Conservation (phyloP, 768 basidiomycete species). For the Favolaschia claudopus region DNA sequence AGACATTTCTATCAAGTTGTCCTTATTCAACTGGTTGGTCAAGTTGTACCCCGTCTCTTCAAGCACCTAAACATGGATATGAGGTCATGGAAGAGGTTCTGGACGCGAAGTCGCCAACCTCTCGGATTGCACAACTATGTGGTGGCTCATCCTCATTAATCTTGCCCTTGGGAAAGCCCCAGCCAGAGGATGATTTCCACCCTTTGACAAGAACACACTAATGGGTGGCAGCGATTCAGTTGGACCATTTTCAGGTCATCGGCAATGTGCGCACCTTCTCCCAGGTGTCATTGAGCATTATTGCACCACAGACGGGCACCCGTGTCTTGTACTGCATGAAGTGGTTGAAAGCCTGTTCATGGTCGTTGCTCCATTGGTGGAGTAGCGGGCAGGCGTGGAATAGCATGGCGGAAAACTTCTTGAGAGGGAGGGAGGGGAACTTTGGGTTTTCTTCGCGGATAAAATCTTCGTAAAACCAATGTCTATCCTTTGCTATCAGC, state of each 20-base stretch:
- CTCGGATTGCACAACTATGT: slow-evolving; percentile 86
- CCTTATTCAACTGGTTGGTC: slow-evolving; percentile 66
- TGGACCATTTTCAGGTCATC: slow-evolving; percentile 8
- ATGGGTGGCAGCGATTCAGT: background rate
- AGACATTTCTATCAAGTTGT: slow-evolving; percentile 81
- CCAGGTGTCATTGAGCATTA: slow-evolving; percentile 91
- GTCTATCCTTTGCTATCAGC: slow-evolving; percentile 55
- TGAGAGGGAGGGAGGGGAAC: slow-evolving; percentile 87
- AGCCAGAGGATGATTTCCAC: slow-evolving; percentile 95
- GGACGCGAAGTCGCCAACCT: slow-evolving; percentile 63
- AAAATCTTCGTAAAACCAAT: slow-evolving; percentile 99
- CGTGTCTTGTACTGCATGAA: slow-evolving; percentile 97
- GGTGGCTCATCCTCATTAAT: slow-evolving; percentile 94
- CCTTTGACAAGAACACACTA: slow-evolving; percentile 98
- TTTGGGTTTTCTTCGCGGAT: slow-evolving; percentile 90
- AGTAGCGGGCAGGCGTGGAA: slow-evolving; percentile 87
- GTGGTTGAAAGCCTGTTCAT: slow-evolving; percentile 83
- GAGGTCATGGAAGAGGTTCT: slow-evolving; percentile 6
- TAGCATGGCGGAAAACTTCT: slow-evolving; percentile 92
- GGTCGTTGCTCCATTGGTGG: slow-evolving; percentile 83
- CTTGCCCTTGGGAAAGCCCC: slow-evolving; percentile 99
- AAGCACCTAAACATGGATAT: slow-evolving; percentile 66
- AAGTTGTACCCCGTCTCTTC: slow-evolving; percentile 98
- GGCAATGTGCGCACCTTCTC: slow-evolving; percentile 76
- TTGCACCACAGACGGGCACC: slow-evolving; percentile 97